Percentiles rank a stretch among this genome's conserved stretches.
Evolutionary conservation across 2,329 filamentous ascomycete genomes (phyloP).

Genomic region (Cladosporium velox): DNA sequence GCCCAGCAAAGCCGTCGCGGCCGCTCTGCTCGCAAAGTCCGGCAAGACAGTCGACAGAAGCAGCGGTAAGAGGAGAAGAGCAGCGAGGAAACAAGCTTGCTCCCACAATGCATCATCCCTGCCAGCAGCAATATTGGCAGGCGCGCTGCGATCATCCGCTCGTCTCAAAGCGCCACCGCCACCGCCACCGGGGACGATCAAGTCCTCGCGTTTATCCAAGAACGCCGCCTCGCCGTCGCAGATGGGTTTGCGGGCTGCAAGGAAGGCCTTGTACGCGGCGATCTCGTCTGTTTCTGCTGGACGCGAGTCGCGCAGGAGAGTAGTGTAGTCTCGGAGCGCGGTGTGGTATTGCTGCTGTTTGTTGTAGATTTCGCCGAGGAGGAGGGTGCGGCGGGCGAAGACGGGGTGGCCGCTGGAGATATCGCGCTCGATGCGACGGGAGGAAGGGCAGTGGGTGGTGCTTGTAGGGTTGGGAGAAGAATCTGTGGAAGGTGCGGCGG

Average conservation of each 20-base stretch:
- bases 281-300: constrained; percentile 56
- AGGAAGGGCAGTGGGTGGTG: constrained; percentile 51
- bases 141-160: constrained; percentile 5
- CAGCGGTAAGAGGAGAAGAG: constrained; percentile 44
- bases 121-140: not conserved
- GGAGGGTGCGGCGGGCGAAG: constrained; percentile 61
- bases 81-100: constrained; percentile 36
- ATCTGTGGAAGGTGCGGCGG: constrained; percentile 29
- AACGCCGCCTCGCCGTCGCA: constrained; percentile 62
- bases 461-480: not conserved
- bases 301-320: constrained; percentile 53
- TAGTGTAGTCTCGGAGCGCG: constrained; percentile 60
- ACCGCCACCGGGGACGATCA: constrained; percentile 44
- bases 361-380: constrained; percentile 63
- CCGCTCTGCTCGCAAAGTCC: constrained; percentile 43
- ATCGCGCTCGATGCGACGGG: constrained; percentile 58
- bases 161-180: not conserved
- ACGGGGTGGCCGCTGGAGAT: constrained; percentile 54
- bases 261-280: constrained; percentile 57
- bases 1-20: constrained; percentile 43
- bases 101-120: constrained; percentile 3
- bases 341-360: constrained; percentile 70
- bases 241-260: constrained; percentile 57
- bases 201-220: constrained; percentile 57
- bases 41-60: constrained; percentile 47